Evolutionary conservation across 2,329 filamentous ascomycete species (phyloP), one percentile per base, ranked within the genome.

Genomic region (Ophiocordyceps unilateralis): DNA sequence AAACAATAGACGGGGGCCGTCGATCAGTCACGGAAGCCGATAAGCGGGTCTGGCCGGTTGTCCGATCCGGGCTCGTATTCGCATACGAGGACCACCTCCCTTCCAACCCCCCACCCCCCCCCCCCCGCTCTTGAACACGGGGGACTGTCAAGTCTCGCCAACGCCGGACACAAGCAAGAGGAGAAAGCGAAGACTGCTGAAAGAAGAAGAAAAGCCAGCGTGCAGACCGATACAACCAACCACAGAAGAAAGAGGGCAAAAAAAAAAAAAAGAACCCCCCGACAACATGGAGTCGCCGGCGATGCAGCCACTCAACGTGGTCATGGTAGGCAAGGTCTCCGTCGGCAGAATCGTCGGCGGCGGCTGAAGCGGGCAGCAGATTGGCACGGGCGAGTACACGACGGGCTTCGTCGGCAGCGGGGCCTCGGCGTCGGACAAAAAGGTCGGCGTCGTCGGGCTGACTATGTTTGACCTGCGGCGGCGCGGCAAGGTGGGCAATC

Each of bases 321-420:
- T 83, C 57, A 83, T 83, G 78, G 78, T 78, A 53, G 56, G 12
- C 22, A 17, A 36, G 15, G 32, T 8, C 9, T 7, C 4, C n/a
- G 4, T 19, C 32, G 32, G 11, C n/a, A 2, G 4, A 36, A 10
- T 10, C 17, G 28, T 5, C n/a, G 28, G 12, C 14, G 4, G 17
- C 14, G 14, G 20, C 45, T 50, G 43, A 49, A 42, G 51, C 39
- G 24, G 24, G n/a, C 24, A 19, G 20, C 47, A 80, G 82, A 76
- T 94, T 46, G 88, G 88, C 50, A 94, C 88, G 11, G 89, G 88
- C 55, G 88, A 95, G 72, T 95, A 95, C 71, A 95, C 89, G 54
- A 95, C 89, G 38, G 88, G 88, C 45, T 95, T 91, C 53, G 87
- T 94, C 45, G 86, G 84, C 45, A 80, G 78, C 47, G 82, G 81